Percentiles rank a stretch among this genome's conserved stretches.
phyloP scores from a whole-genome alignment of 2,329 filamentous ascomycete species.

The Cylindrodendrum hubeiense region DNA sequence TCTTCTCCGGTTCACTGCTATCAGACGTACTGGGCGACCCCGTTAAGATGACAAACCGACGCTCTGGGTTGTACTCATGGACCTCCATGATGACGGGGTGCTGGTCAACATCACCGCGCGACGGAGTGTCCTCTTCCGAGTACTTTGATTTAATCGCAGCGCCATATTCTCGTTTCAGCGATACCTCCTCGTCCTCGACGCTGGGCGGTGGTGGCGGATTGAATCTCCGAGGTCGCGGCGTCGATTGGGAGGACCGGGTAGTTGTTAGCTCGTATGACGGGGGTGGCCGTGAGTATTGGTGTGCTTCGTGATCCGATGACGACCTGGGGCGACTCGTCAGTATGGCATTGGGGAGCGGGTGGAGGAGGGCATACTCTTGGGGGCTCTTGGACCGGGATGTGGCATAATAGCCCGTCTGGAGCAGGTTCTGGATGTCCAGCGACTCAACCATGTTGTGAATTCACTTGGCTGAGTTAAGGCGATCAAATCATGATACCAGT shows the following conservation, averaged over 20 bases:
- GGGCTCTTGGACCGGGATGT: conserved; percentile 57
- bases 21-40: conserved; percentile 44
- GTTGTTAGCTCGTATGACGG: conserved; percentile 34
- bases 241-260: conserved; percentile 31
- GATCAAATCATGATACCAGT: conserved; percentile 41
- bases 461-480: conserved; percentile 28
- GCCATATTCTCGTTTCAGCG: conserved; percentile 72
- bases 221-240: conserved; percentile 39
- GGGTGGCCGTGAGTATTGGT: conserved; percentile 30
- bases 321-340: conserved; percentile 36
- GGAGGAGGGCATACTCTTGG: conserved; percentile 40
- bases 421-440: conserved; percentile 59
- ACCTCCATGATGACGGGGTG: conserved; percentile 75
- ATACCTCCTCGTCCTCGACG: conserved; percentile 76
- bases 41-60: conserved; percentile 72
- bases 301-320: conserved; percentile 33
- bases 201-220: conserved; percentile 71
- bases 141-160: conserved; percentile 40
- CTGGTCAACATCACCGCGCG: conserved; percentile 76
- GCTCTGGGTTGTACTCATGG: conserved; percentile 70
- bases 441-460: conserved; percentile 57
- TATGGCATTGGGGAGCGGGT: neutral
- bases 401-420: conserved; percentile 64
- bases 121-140: conserved; percentile 67
- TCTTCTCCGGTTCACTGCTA: conserved; percentile 43